phyloP scores from a whole-genome alignment of 768 basidiomycete species.

The Lyophyllum atratum region DNA sequence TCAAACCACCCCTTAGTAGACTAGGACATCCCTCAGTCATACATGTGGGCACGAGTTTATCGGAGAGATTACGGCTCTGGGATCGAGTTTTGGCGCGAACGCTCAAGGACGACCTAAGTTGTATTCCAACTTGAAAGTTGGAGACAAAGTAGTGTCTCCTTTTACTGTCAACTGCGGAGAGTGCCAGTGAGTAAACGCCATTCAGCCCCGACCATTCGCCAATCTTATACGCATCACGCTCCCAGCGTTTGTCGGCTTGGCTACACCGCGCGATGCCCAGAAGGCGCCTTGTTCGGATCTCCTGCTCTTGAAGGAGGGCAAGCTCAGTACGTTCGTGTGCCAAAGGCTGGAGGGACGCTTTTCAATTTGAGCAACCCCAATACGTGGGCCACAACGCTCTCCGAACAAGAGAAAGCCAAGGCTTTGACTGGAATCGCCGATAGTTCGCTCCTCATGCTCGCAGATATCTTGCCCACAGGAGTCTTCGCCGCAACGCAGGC shows the following conservation, averaged over 20 bases:
- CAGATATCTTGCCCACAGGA: constrained; percentile 81
- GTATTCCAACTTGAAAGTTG: constrained; percentile 65
- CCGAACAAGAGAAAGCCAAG: constrained; percentile 35
- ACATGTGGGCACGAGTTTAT: constrained; percentile 79
- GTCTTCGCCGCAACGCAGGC: constrained; percentile 76
- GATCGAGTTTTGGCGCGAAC: constrained; percentile 50
- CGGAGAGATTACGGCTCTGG: constrained; percentile 70
- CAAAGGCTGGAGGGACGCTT: constrained; percentile 78
- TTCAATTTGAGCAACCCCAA: constrained; percentile 58
- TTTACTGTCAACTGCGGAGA: constrained; percentile 86
- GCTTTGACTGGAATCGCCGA: constrained; percentile 52
- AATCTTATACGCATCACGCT: neutral
- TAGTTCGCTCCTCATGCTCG: constrained; percentile 67
- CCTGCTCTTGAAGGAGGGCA: constrained; percentile 71
- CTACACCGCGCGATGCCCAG: constrained; percentile 68
- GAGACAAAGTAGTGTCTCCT: constrained; percentile 79
- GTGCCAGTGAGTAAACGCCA: constrained; percentile 61
- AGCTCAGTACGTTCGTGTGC: constrained; percentile 78
- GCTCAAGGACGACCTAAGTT: constrained; percentile 55
- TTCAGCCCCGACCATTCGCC: neutral
- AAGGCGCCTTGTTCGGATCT: constrained; percentile 66
- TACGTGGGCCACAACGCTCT: constrained; percentile 43
- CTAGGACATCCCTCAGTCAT: constrained; percentile 39
- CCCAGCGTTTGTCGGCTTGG: constrained; percentile 70
- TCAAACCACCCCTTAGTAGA: neutral